Evolutionary conservation across 2,329 filamentous ascomycete species (phyloP).

Genomic region (Phialophora verrucosa): DNA sequence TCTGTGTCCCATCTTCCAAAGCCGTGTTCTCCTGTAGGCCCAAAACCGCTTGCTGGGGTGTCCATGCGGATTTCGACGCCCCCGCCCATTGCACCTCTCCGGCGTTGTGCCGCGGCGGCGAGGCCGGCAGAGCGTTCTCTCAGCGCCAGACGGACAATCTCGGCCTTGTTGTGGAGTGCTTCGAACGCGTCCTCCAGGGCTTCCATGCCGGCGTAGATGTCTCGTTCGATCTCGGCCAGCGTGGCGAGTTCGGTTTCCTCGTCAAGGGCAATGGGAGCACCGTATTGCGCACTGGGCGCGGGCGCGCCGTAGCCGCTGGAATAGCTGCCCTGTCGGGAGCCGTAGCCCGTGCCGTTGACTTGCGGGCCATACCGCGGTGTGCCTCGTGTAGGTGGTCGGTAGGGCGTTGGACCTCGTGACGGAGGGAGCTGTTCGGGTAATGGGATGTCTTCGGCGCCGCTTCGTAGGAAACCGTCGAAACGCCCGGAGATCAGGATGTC

Average conservation of each 20-base stretch:
- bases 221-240: constrained; percentile 86
- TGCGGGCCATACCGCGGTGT: constrained; percentile 44
- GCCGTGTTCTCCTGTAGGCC: constrained; percentile 15
- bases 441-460: constrained; percentile 72
- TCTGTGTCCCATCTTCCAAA: constrained; percentile 47
- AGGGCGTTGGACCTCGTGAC: constrained; percentile 38
- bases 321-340: constrained; percentile 49
- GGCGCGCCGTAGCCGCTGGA: constrained; percentile 54
- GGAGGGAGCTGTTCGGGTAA: constrained; percentile 36
- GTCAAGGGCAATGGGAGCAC: constrained; percentile 84
- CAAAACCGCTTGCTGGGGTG: constrained; percentile 46
- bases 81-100: constrained; percentile 44
- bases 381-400: constrained; percentile 40
- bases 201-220: constrained; percentile 95
- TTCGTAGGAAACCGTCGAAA: constrained; percentile 95
- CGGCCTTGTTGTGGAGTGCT: constrained; percentile 82
- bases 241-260: constrained; percentile 93
- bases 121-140: constrained; percentile 83
- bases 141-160: constrained; percentile 76
- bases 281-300: constrained; percentile 55
- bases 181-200: constrained; percentile 93
- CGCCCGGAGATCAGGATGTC: constrained; percentile 91
- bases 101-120: constrained; percentile 54
- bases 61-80: constrained; percentile 50
- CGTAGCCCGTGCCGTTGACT: constrained; percentile 52